phyloP scores from a whole-genome alignment of 257 asterid species.

The Scutellaria minor region DNA sequence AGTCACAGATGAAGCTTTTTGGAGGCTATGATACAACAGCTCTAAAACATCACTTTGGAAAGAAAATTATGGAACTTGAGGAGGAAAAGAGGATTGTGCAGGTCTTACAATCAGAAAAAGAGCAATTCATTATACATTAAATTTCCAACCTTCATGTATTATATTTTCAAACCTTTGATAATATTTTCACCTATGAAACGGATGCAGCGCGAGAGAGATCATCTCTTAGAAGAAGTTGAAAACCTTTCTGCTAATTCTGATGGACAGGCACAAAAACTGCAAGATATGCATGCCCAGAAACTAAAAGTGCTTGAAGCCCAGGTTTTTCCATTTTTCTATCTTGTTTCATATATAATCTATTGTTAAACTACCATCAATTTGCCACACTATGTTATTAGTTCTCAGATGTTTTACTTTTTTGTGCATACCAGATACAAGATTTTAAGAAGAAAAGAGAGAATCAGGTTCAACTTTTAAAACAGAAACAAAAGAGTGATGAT shows the following conservation, averaged over 20 bases:
- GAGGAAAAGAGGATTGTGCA: slow-evolving; percentile 80
- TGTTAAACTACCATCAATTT: background rate
- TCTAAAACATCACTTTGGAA: slow-evolving; percentile 83
- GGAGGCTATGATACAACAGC: slow-evolving; percentile 75
- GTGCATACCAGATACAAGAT: slow-evolving; percentile 75
- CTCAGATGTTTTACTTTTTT: slow-evolving; percentile 18
- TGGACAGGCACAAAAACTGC: slow-evolving; percentile 80
- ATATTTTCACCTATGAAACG: slow-evolving; percentile 17
- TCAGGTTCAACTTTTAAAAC: slow-evolving; percentile 86
- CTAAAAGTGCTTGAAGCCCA: slow-evolving; percentile 82
- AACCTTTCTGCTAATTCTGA: slow-evolving; percentile 83
- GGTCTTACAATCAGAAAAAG: slow-evolving; percentile 42
- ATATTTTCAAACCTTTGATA: slow-evolving; percentile 4
- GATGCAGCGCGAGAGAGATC: slow-evolving; percentile 77
- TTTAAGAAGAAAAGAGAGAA: slow-evolving; percentile 91
- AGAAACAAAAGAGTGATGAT: slow-evolving; percentile 91
- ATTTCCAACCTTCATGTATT: slow-evolving; percentile 2
- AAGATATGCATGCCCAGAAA: slow-evolving; percentile 79
- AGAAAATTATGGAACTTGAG: slow-evolving; percentile 75
- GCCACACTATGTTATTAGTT: slow-evolving; percentile 9
- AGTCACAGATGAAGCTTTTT: slow-evolving; percentile 79
- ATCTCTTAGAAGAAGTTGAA: slow-evolving; percentile 75
- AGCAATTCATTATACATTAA: slow-evolving; percentile 3
- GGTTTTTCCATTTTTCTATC: slow-evolving; percentile 44
- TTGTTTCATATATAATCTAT: background rate